A percentile compares a stretch with the other conserved stretches of the same genome.
These are phyloP conservation scores for Ettlia oleoabundans DNA, from an alignment of 139 green algal genomes.

Conservation along the genomic window DNA sequence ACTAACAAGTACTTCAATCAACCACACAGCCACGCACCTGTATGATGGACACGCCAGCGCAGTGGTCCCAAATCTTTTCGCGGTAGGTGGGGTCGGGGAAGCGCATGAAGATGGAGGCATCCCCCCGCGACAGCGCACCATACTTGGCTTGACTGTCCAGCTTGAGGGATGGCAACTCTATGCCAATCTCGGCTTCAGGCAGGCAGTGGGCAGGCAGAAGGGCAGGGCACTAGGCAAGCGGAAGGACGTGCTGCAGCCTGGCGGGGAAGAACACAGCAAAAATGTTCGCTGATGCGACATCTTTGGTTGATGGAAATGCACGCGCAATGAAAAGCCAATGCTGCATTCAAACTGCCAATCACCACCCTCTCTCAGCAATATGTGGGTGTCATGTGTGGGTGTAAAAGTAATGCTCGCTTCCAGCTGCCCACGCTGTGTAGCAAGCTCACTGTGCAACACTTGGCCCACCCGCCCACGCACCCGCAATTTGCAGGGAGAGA, in stretches of 20 bases:
- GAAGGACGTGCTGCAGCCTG: no score
- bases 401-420: no score
- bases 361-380: no score
- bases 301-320: no score
- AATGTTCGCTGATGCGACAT: no score
- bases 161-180: constrained; percentile 68
- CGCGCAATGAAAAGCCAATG: no score
- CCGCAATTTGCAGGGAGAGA: constrained; percentile 55
- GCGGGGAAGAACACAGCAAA: no score
- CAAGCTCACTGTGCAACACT: background rate
- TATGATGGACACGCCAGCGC: constrained; percentile 81
- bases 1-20: background rate
- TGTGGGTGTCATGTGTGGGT: no score
- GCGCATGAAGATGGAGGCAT: constrained; percentile 89
- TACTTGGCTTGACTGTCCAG: constrained; percentile 96
- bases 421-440: background rate
- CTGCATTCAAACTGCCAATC: no score
- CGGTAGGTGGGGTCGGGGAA: constrained; percentile 84
- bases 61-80: constrained; percentile 97
- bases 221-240: no score
- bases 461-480: background rate
- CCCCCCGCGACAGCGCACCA: constrained; percentile 76
- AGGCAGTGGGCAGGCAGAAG: background rate
- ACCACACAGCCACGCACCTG: constrained; percentile 3
- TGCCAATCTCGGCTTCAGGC: constrained; percentile 67